Percentiles rank a stretch among this genome's conserved stretches.
phyloP scores from a whole-genome alignment of 805 yeast species.

The Saturnispora halmiae region DNA sequence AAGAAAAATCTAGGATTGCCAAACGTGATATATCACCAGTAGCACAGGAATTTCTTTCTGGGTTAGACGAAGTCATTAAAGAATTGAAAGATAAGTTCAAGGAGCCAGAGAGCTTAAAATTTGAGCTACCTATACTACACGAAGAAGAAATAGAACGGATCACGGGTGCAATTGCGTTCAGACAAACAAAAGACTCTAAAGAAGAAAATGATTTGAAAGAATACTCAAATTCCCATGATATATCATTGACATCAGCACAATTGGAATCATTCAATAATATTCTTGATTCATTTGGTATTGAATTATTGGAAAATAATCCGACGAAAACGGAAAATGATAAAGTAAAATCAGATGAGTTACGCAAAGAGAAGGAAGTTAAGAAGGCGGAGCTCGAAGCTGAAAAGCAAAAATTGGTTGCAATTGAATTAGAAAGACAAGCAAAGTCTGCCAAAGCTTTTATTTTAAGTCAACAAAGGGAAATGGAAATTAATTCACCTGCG shows the following conservation, averaged over 20 bases:
- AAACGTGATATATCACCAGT: constrained; percentile 38
- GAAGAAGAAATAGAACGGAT: constrained; percentile 12
- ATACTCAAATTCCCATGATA: constrained; percentile 10
- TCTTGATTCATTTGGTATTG: constrained; percentile 3
- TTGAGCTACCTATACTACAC: constrained; percentile 12
- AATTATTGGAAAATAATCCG: background rate
- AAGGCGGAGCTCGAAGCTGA: constrained; percentile 3
- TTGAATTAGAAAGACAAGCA: constrained; percentile 7
- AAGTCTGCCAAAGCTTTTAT: constrained; percentile 1
- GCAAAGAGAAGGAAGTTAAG: background rate
- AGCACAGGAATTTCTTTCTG: constrained; percentile 23
- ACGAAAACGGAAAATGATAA: constrained; percentile 2
- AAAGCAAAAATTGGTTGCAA: background rate
- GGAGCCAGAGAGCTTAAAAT: constrained; percentile 20
- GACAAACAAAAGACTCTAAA: constrained; percentile 14
- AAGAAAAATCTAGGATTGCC: constrained; percentile 37
- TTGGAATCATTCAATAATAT: constrained; percentile 9
- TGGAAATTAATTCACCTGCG: background rate
- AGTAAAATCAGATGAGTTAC: background rate
- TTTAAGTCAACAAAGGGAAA: constrained; percentile 1
- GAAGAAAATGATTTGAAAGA: constrained; percentile 14
- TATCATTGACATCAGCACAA: constrained; percentile 6
- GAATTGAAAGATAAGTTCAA: constrained; percentile 17
- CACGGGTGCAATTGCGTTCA: constrained; percentile 4
- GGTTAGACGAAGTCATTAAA: constrained; percentile 17